Base-by-base conservation (phyloP, 768 basidiomycete genomes). In the Hygrocybe punicea region DNA sequence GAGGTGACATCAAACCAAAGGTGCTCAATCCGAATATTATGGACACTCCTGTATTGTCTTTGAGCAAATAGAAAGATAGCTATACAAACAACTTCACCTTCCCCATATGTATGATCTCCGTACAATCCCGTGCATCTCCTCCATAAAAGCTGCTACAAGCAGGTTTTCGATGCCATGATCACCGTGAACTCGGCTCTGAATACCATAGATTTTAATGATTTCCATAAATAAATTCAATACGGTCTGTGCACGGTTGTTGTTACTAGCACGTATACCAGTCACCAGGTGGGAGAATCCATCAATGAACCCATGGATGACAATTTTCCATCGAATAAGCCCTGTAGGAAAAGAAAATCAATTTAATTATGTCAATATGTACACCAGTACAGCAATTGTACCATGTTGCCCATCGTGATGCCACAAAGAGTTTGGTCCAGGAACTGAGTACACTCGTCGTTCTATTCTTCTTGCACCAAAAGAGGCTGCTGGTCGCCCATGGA, bases 221-320 rank as follows among this genome's bases (percentile, higher is more conserved):
- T 62, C 55, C 0, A 61, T 23, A 58, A 80, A 79, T 1, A 80
- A 53, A 2, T 64, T 40, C 5, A 76, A 64, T 2, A 80, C 76
- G 3, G 77, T 81, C 0, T 60, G 40, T 2, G 72, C 69, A 2
- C 64, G 58, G 56, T 81, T 80, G 61, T 81, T 80, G 64, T 67
- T 69, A 58, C 64, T 69, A 1, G 69, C 76, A 9, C 60, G 49
- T 17, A 80, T 58, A 5, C 70, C 76, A 4, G 66, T 65, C 2
- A 79, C 60, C 17, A 74, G 62, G 4, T 74, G 63, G 1, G 73
- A 73, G 47, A 71, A 70, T 1, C 78, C 78, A 66, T 80, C 76
- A 11, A 79, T 72, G 53, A 76, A 77, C 1, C 69, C 71, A 61
- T 78, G 77, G 2, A 73, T 69, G 3, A 77, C 71, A 37, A 76